These are phyloP conservation scores for Fusarium xyrophilum DNA, from an alignment of 2,329 filamentous ascomycete species.

Conservation along the genomic window DNA sequence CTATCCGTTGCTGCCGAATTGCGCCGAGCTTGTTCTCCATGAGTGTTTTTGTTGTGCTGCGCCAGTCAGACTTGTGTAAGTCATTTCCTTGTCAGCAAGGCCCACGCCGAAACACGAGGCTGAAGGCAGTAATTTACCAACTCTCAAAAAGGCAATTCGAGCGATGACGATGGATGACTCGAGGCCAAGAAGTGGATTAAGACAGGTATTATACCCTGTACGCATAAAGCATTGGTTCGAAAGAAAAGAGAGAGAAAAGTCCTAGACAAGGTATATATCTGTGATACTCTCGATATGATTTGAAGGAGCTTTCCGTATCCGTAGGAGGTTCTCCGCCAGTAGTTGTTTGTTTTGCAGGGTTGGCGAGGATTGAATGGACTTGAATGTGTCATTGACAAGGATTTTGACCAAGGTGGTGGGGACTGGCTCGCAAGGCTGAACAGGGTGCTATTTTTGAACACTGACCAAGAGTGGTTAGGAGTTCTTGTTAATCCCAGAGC, in stretches of 20 bases:
- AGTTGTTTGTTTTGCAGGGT: slow-evolving; percentile 7
- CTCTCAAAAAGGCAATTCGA: slow-evolving; percentile 1
- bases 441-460: slow-evolving; percentile 35
- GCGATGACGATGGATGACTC: slow-evolving; percentile 1
- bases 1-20: slow-evolving; percentile 9
- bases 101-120: slow-evolving; percentile 21
- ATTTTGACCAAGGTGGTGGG: slow-evolving; percentile 30
- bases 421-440: slow-evolving; percentile 41
- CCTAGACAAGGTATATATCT: not conserved
- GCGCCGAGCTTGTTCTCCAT: not conserved
- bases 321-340: slow-evolving; percentile 14
- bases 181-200: slow-evolving; percentile 2
- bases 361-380: not conserved
- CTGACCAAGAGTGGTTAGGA: slow-evolving; percentile 2
- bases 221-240: not conserved
- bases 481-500: slow-evolving; percentile 8
- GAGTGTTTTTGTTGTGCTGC: not conserved
- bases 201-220: slow-evolving; percentile 9
- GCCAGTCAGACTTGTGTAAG: slow-evolving; percentile 19
- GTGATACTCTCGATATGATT: slow-evolving; percentile 6
- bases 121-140: slow-evolving; percentile 6
- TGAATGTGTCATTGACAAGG: slow-evolving; percentile 27
- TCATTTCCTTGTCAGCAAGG: slow-evolving; percentile 32
- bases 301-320: slow-evolving; percentile 15
- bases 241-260: not conserved